Evolutionary conservation across 169 alveolate genomes (phyloP), one percentile per base, ranked within the genome.

Genomic region (Eimeria maxima): DNA sequence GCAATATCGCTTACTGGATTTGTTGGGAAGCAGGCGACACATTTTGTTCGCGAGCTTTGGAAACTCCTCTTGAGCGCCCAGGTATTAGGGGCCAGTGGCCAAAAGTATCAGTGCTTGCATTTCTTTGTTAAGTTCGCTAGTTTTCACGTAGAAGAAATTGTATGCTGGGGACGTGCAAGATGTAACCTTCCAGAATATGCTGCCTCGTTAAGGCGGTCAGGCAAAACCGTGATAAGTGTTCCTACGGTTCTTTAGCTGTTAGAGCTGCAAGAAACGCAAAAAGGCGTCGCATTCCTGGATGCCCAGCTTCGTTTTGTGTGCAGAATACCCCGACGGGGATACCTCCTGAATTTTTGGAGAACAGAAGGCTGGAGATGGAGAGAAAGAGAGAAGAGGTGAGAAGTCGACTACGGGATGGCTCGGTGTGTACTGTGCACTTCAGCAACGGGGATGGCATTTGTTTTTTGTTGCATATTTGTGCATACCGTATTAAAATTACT

Each of bases 1-100:
- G 93, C 78, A 10, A 78, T 96, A 76, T 76, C 78, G 60, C 71
- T 96, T 55, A 95, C 97, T 18, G 97, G 97, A 67, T 96, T 96
- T 78, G 80, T 96, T n/a, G 96, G 93, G 33, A 89, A 96, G 42
- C 63, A 67, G 18, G 96, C 97, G 60, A 42, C 89, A 8, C 94
- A 73, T 18, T 96, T 96, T 29, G 97, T 96, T 33, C 69, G 94
- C 69, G 96, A 95, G 27, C 90, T 96, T 29, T 96, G 97, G 97
- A 95, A 80, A 42, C 96, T 96, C 44, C 96, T 96, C 57, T 29
- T 95, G 83, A 63, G 96, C 14, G 97, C 97, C 24, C 95, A 96
- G 95, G 95, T 91, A 11, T 50, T 24, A 16, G 22, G 29, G 76
- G 13, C 3, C 83, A 29, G 13, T 16, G 27, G 55, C 5, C 55